Evolutionary conservation across 1,139 yeast species (phyloP).

Genomic region (Blastobotrys illinoisensis): DNA sequence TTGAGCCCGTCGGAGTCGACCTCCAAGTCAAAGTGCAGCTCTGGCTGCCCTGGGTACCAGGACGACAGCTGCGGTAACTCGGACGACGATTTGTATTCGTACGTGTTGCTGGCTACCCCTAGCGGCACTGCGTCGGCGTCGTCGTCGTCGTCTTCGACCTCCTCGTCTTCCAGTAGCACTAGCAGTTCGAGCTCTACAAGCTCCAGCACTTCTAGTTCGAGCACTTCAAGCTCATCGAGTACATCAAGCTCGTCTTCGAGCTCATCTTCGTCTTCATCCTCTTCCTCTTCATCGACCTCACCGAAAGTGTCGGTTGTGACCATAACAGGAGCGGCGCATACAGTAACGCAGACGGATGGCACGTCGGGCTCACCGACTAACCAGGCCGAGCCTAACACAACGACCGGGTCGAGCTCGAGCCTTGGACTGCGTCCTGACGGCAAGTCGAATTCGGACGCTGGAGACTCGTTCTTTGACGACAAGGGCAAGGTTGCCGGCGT

Average conservation of each 20-base stretch:
- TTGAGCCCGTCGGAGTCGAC: slow-evolving; percentile 41
- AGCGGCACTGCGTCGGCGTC: slow-evolving; percentile 29
- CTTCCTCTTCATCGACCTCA: slow-evolving; percentile 7
- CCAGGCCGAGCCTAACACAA: slow-evolving; percentile 8
- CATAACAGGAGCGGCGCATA: slow-evolving; percentile 20
- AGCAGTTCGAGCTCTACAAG: slow-evolving; percentile 16
- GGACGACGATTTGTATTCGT: slow-evolving; percentile 38
- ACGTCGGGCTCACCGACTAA: slow-evolving; percentile 11
- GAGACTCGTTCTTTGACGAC: slow-evolving; percentile 43
- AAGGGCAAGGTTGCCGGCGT: slow-evolving; percentile 71
- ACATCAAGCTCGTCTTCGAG: slow-evolving; percentile 12
- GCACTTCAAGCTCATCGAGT: slow-evolving; percentile 10
- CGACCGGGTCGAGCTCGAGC: slow-evolving; percentile 1
- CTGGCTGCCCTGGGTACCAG: slow-evolving; percentile 50
- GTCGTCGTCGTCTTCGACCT: slow-evolving; percentile 15
- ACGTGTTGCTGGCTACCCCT: slow-evolving; percentile 38
- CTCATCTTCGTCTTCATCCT: slow-evolving; percentile 10
- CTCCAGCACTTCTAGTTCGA: slow-evolving; percentile 8
- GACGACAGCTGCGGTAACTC: slow-evolving; percentile 42
- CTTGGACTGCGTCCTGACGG: slow-evolving; percentile 1
- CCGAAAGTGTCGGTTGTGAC: slow-evolving; percentile 19
- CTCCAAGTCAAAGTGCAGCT: slow-evolving; percentile 38
- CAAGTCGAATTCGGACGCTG: slow-evolving; percentile 12
- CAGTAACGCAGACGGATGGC: slow-evolving; percentile 14
- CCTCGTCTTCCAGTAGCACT: slow-evolving; percentile 12